These are phyloP conservation scores for Cercospora sp. DNA, from an alignment of 2,329 filamentous ascomycete species.

Conservation along the genomic window DNA sequence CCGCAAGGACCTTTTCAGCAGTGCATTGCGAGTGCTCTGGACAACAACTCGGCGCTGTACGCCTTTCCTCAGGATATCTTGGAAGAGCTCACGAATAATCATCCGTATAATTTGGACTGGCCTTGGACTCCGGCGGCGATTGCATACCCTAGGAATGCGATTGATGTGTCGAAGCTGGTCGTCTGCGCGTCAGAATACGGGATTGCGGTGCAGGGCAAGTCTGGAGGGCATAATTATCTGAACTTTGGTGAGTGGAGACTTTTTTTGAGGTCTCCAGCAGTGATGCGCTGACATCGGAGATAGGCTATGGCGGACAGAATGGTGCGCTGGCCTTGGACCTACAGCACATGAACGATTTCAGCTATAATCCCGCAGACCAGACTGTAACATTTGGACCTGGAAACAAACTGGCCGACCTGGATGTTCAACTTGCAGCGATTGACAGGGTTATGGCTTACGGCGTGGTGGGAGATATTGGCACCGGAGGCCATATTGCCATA, in stretches of 20 bases:
- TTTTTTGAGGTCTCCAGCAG: neutral
- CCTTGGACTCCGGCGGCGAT: conserved; percentile 21
- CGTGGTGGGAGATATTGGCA: conserved; percentile 21
- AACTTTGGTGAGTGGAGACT: conserved; percentile 18
- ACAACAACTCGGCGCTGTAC: conserved; percentile 19
- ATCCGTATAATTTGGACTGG: conserved; percentile 26
- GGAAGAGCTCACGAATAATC: conserved; percentile 19
- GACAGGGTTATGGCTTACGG: conserved; percentile 22
- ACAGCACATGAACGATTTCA: conserved; percentile 22
- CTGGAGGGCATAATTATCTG: conserved; percentile 25
- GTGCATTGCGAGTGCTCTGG: conserved; percentile 21
- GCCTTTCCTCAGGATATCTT: conserved; percentile 24
- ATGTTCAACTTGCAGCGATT: conserved; percentile 13
- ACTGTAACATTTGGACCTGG: conserved; percentile 23
- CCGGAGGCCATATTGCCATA: conserved; percentile 26
- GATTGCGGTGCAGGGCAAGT: conserved; percentile 23
- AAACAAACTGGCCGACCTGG: conserved; percentile 20
- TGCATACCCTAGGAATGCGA: conserved; percentile 19
- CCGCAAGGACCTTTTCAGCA: conserved; percentile 21
- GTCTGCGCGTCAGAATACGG: conserved; percentile 22
- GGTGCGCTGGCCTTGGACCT: conserved; percentile 21
- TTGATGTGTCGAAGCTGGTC: conserved; percentile 23
- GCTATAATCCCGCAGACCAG: conserved; percentile 15
- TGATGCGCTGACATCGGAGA: neutral
- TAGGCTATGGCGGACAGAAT: conserved; percentile 23